Evolutionary conservation across 352 stramenopile genomes (phyloP).

Genomic region (Globisporangium perplexum): DNA sequence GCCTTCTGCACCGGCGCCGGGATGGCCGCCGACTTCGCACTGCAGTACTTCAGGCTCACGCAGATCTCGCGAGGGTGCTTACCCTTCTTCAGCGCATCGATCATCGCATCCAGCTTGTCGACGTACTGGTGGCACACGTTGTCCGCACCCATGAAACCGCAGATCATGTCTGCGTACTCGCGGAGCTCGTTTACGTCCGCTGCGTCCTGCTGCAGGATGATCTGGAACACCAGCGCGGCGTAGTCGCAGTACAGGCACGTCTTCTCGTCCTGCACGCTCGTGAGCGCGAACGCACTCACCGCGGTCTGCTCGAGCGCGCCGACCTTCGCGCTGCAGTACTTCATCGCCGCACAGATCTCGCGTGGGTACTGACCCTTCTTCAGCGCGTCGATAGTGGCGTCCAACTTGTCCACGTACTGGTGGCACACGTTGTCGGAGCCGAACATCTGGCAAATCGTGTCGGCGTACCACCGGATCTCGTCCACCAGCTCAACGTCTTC

Average conservation of each 20-base stretch:
- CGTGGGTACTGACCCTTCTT: slow-evolving; percentile 60
- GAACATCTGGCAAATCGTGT: slow-evolving; percentile 73
- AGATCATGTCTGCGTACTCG: slow-evolving; percentile 72
- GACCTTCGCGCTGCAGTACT: slow-evolving; percentile 39
- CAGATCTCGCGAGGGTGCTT: slow-evolving; percentile 67
- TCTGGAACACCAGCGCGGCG: slow-evolving; percentile 45
- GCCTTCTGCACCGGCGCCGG: slow-evolving; percentile 15
- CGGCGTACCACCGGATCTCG: slow-evolving; percentile 50
- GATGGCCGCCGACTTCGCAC: slow-evolving; percentile 5
- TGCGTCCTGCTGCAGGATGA: slow-evolving; percentile 52
- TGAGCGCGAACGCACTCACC: slow-evolving; percentile 21
- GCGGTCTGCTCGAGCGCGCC: slow-evolving; percentile 15
- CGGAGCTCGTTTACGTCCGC: slow-evolving; percentile 49
- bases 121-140: slow-evolving; percentile 68
- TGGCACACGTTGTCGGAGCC: slow-evolving; percentile 58
- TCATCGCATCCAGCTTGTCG: slow-evolving; percentile 57
- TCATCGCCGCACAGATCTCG: slow-evolving; percentile 47
- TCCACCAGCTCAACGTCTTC: slow-evolving; percentile 48
- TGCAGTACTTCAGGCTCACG: slow-evolving; percentile 48
- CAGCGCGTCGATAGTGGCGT: slow-evolving; percentile 60
- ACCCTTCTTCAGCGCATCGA: slow-evolving; percentile 57
- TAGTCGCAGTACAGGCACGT: slow-evolving; percentile 61
- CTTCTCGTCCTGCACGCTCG: slow-evolving; percentile 21
- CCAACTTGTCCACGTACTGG: slow-evolving; percentile 59
- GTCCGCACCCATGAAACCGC: slow-evolving; percentile 56